Conservation (phyloP, 2,329 filamentous ascomycete genomes). For the Fusarium albidum region DNA sequence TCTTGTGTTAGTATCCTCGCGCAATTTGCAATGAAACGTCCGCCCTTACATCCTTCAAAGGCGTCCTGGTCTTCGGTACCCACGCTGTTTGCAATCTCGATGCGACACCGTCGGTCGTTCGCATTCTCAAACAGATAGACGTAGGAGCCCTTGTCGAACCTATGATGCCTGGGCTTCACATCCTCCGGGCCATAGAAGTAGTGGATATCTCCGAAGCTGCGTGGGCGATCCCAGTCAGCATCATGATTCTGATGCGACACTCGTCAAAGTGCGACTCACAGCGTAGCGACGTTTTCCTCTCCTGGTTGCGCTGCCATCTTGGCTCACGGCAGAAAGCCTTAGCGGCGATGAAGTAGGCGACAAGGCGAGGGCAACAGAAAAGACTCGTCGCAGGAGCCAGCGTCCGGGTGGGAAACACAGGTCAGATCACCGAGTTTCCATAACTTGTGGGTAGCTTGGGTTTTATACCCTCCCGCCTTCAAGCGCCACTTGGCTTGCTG, state of each 20-base stretch:
- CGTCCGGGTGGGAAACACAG: conserved; percentile 3
- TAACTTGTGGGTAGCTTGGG: conserved; percentile 31
- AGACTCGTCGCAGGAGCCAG: conserved; percentile 19
- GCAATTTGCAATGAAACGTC: background rate
- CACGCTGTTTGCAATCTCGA: conserved; percentile 79
- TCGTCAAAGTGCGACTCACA: conserved; percentile 49
- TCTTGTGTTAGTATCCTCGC: conserved; percentile 18
- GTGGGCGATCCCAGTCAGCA: conserved; percentile 15
- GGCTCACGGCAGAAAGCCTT: conserved; percentile 1
- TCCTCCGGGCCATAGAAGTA: conserved; percentile 78
- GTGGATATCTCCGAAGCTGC: conserved; percentile 79
- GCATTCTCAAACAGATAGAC: conserved; percentile 83
- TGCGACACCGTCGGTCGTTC: conserved; percentile 69
- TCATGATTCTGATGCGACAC: background rate
- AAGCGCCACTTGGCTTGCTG: conserved; percentile 34
- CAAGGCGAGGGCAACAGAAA: background rate
- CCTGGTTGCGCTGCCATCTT: conserved; percentile 56
- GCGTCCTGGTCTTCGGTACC: conserved; percentile 82
- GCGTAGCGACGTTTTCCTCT: conserved; percentile 60
- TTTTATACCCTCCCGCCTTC: conserved; percentile 35
- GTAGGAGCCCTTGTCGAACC: conserved; percentile 82
- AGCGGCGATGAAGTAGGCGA: background rate
- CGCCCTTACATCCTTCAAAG: conserved; percentile 74
- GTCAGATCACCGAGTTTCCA: conserved; percentile 13
- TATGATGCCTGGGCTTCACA: conserved; percentile 75